Evolutionary conservation across 1,284 basidiomycete species (phyloP).

Genomic region (Leccinum fuscescens): DNA sequence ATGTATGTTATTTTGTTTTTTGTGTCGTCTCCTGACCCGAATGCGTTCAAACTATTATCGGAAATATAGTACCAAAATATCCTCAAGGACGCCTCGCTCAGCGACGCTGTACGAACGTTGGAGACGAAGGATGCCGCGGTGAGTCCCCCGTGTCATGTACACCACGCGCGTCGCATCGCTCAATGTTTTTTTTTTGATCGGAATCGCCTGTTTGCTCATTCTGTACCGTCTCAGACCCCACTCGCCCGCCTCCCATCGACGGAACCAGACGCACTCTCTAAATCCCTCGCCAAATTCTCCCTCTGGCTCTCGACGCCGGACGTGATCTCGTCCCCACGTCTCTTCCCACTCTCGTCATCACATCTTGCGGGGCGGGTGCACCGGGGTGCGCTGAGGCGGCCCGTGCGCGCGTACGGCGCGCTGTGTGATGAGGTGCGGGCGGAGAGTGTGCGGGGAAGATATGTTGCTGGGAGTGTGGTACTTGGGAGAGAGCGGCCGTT

Average conservation of each 20-base stretch:
- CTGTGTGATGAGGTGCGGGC: constrained; percentile 78
- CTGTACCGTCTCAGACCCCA: constrained; percentile 53
- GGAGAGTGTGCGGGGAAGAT: constrained; percentile 52
- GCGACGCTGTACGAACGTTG: constrained; percentile 60
- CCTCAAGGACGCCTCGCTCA: constrained; percentile 72
- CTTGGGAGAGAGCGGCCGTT: constrained; percentile 81
- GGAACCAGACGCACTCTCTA: constrained; percentile 53
- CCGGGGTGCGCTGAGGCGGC: constrained; percentile 63
- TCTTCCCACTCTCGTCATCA: constrained; percentile 70
- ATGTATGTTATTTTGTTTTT: constrained; percentile 52
- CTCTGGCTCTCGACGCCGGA: constrained; percentile 66
- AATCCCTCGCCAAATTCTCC: constrained; percentile 59
- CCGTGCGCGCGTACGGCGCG: constrained; percentile 67
- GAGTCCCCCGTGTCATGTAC: constrained; percentile 26
- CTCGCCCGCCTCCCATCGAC: constrained; percentile 63
- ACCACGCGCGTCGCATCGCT: background rate
- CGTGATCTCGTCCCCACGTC: constrained; percentile 75
- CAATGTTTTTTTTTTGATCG: background rate
- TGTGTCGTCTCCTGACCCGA: background rate
- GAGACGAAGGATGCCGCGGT: constrained; percentile 55
- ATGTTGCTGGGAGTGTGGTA: constrained; percentile 87
- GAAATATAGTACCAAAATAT: constrained; percentile 63
- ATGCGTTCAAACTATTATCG: background rate
- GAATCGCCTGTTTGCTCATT: background rate
- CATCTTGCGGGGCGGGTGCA: constrained; percentile 71